These are phyloP conservation scores for Chondrus crispus DNA, from an alignment of 23 red algal species.

Conservation along the genomic window DNA sequence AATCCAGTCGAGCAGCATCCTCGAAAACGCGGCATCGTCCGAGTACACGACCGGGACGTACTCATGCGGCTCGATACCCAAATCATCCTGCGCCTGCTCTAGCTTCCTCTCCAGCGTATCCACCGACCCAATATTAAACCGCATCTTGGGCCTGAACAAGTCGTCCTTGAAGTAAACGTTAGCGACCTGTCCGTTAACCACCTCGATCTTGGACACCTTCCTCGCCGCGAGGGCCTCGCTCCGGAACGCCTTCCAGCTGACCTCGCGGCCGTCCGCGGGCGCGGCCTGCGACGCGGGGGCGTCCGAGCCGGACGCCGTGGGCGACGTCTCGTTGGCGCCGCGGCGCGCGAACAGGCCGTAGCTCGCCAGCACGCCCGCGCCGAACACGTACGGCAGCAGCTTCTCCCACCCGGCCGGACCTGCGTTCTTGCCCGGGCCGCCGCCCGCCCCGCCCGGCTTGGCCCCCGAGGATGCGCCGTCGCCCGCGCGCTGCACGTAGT, in stretches of 20 bases:
- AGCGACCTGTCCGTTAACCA: conserved; percentile 84
- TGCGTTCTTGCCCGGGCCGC: background rate
- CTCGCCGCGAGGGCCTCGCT: conserved; percentile 69
- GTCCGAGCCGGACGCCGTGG: background rate
- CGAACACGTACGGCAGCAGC: conserved; percentile 56
- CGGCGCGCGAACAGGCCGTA: conserved; percentile 55
- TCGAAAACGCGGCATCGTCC: conserved; percentile 56
- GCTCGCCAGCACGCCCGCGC: conserved; percentile 43
- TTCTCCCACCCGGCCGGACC: conserved; percentile 16
- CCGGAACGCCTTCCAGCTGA: conserved; percentile 65
- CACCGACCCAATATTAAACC: conserved; percentile 77
- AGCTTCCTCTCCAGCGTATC: conserved; percentile 90
- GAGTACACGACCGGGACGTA: conserved; percentile 88
- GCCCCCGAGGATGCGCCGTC: background rate
- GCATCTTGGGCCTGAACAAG: conserved; percentile 63
- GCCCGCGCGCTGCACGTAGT: conserved; percentile 32
- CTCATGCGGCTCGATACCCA: conserved; percentile 77
- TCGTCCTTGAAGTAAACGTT: conserved; percentile 81
- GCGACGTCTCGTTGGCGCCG: conserved; percentile 13
- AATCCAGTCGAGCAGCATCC: conserved; percentile 73
- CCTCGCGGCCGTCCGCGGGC: conserved; percentile 39
- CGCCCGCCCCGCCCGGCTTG: background rate
- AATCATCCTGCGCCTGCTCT: conserved; percentile 80
- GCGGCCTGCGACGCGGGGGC: background rate
- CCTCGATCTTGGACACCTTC: conserved; percentile 79